Percentiles rank a stretch among this genome's conserved stretches.
Evolutionary conservation across 2,329 filamentous ascomycete genomes (phyloP).

Genomic region (Metarhizium rileyi): DNA sequence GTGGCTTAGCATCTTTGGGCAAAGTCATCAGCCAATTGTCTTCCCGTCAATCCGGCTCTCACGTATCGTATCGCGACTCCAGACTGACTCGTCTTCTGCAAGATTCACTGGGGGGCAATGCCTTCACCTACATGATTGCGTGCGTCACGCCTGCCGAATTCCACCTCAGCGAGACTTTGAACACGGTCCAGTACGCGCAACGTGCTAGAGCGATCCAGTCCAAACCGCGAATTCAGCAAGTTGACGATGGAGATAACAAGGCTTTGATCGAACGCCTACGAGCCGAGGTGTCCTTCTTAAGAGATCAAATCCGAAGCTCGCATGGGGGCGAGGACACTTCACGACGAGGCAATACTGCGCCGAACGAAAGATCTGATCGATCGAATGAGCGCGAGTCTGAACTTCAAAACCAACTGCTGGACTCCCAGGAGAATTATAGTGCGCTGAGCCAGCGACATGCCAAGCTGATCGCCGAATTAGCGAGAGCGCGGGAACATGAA

Average conservation of each 20-base stretch:
- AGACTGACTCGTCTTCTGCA: slow-evolving; percentile 89
- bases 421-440: slow-evolving; percentile 89
- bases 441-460: slow-evolving; percentile 86
- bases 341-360: slow-evolving; percentile 39
- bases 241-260: slow-evolving; percentile 89
- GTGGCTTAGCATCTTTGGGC: slow-evolving; percentile 83
- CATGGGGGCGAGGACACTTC: slow-evolving; percentile 50
- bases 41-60: slow-evolving; percentile 73
- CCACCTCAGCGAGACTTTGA: slow-evolving; percentile 92
- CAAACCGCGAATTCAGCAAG: slow-evolving; percentile 90
- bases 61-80: slow-evolving; percentile 98
- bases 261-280: slow-evolving; percentile 87
- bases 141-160: slow-evolving; percentile 97
- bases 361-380: slow-evolving; percentile 66
- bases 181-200: slow-evolving; percentile 96
- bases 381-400: slow-evolving; percentile 79
- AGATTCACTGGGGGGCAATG: slow-evolving; percentile 92
- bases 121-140: slow-evolving; percentile 98
- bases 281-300: slow-evolving; percentile 84
- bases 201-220: slow-evolving; percentile 93
- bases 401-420: slow-evolving; percentile 85
- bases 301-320: slow-evolving; percentile 85
- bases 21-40: slow-evolving; percentile 98
- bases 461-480: slow-evolving; percentile 89
- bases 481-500: slow-evolving; percentile 69